Evolutionary conservation across 2,329 filamentous ascomycete genomes (phyloP), one percentile per base, ranked within the genome.

Genomic region (Paecilomyces dactylethromorphus): DNA sequence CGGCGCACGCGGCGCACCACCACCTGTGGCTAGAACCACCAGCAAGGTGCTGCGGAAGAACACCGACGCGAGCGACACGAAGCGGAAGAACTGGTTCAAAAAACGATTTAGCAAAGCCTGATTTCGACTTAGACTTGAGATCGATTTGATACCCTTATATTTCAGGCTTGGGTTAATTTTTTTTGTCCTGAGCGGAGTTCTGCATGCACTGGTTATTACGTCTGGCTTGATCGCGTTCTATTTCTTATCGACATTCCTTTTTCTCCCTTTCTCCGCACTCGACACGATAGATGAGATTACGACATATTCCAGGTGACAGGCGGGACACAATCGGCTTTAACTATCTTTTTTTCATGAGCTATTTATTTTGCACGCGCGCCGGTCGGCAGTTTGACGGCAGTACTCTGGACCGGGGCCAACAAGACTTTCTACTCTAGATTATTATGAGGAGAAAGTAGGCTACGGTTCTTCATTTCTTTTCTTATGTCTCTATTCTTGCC

Each of bases 51-150:
- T 69, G 53, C 66, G 65, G 58, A 69, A 69, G 58, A 65, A 67
- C 52, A 55, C 60, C 13, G 62, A 66, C 32, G 53, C 59, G 51
- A 61, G 60, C 57, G 88, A 92, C 39, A 45, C 39, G 61, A 96
- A 96, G 81, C 83, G 90, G 64, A 92, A 92, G 82, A 94, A 92
- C 71, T 96, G 92, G 91, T 87, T 97, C 68, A 86, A 89, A 70
- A 85, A 87, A 66, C 83, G 87, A 58, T 94, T 96, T 74, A 94
- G 89, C 81, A 59, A 59, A 54, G 51, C 56, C 13, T 45, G 33
- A 53, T 32, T 53, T 51, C 39, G 39, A 45, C 21, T 45, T 45
- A 8, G 39, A 45, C 53, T 33, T 13, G 10, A 4, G 22, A 52
- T 52, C 26, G 21, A 52, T 29, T 5, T 21, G 50, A 52, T 45